Evolutionary conservation across 805 yeast genomes (phyloP).

Genomic region (Saitoella complicata): DNA sequence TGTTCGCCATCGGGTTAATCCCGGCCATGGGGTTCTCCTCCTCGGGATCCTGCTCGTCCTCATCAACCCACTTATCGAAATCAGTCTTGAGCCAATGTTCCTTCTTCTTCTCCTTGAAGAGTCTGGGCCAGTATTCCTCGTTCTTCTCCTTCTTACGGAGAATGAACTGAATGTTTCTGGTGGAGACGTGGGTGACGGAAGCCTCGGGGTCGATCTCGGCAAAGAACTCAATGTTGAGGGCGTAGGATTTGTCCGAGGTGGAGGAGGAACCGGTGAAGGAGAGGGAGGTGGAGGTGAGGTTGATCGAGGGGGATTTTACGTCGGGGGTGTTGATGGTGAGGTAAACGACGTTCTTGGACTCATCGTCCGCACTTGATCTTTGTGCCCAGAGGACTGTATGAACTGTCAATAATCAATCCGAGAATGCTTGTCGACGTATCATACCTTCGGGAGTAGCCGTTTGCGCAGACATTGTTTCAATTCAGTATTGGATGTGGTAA

Average conservation of each 20-base stretch:
- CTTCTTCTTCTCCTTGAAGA: constrained; percentile 72
- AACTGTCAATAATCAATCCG: too few species aligned
- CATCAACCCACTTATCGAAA: constrained; percentile 94
- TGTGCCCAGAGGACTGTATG: constrained; percentile 80
- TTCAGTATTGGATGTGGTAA: too few species aligned
- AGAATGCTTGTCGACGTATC: too few species aligned
- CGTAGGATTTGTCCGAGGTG: constrained; percentile 29
- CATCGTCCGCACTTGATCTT: constrained; percentile 65
- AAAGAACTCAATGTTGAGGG: constrained; percentile 55
- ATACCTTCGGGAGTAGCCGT: too few species aligned
- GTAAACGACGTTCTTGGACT: constrained; percentile 56
- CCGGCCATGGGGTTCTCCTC: constrained; percentile 27
- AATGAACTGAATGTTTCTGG: constrained; percentile 46
- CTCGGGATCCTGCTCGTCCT: constrained; percentile 81
- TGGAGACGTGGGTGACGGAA: constrained; percentile 42
- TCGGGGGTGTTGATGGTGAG: constrained; percentile 63
- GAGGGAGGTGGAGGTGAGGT: constrained; percentile 40
- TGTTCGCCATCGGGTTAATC: constrained; percentile 16
- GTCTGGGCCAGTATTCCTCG: constrained; percentile 87
- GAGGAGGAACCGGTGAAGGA: constrained; percentile 38
- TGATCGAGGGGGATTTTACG: constrained; percentile 43
- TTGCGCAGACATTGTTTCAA: too few species aligned
- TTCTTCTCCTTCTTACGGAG: constrained; percentile 52
- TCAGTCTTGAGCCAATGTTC: constrained; percentile 77
- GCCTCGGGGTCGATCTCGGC: constrained; percentile 54